Conservation (phyloP, 345 rosid species). For the Populus nigra region DNA sequence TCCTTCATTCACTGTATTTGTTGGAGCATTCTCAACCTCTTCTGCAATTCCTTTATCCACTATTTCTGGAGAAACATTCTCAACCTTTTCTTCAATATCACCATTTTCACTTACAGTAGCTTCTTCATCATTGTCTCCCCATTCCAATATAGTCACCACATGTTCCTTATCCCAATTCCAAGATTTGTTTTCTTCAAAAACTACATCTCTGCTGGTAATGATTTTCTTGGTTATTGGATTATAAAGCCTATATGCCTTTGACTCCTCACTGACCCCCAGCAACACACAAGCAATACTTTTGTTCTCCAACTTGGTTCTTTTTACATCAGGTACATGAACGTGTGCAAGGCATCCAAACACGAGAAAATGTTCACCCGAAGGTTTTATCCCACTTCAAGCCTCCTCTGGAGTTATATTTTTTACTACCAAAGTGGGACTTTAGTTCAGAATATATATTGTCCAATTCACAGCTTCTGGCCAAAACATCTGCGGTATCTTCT, state of each 20-base stretch:
- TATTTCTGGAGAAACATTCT: neutral
- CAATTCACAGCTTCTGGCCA: too few relatives aligned
- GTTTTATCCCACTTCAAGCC: neutral
- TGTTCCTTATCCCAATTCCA: neutral
- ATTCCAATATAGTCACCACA: neutral
- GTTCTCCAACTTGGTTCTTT: neutral
- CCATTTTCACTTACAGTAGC: too few relatives aligned
- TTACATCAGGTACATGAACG: neutral
- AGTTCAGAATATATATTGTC: neutral
- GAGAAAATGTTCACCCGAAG: neutral
- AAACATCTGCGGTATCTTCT: neutral
- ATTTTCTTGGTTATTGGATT: neutral
- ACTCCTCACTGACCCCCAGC: neutral
- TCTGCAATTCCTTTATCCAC: neutral
- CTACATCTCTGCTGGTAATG: neutral
- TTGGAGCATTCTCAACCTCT: neutral
- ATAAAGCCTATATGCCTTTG: neutral
- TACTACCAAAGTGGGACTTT: neutral
- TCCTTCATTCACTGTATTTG: neutral
- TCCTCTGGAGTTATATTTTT: neutral
- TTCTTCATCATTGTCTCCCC: too few relatives aligned
- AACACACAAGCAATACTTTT: neutral
- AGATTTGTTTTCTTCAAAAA: neutral
- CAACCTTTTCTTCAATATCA: neutral
- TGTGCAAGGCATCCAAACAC: neutral